Base-by-base conservation (phyloP, 2,329 filamentous ascomycete genomes). In the Nothomitra cinnamomea region DNA sequence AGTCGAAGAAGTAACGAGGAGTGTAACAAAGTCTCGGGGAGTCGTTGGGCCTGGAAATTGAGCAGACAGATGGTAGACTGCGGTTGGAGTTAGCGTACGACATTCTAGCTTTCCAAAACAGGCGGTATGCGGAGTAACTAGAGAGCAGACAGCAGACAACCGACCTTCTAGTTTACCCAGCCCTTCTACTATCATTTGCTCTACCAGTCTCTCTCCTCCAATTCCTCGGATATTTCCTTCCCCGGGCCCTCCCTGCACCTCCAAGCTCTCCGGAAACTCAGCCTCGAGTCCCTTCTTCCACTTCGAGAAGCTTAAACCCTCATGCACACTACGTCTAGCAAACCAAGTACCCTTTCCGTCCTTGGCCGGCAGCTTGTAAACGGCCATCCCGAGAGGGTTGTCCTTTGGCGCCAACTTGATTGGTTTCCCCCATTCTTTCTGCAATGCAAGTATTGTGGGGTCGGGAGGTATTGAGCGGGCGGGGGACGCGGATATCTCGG, bases 281-380 rank as follows among this genome's bases (percentile, higher is more conserved):
- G 74, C 73, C 64, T 85, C 75, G 62, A 95, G 75, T 2, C 83
- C 87, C 51, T 73, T 73, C 70, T 82, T 84, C 82, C 87, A 94
- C 63, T 79, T 81, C 19, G 78, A 75, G 65, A 94, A 95, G 0
- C 80, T 73, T 19, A 94, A 65, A 0, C 83, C 85, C 60, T 85
- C 80, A 62, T 95, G 88, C 19, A 94, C 73, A 63, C 87, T 94
- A 50, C 84, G 74, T 54, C 90, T 73, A 22, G 87, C 87, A 67
- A 95, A 96, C 90, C 90, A 96, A 6, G 85, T 75, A 1, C 89
- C 90, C 58, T 82, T 82, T 38, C 87, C 81, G 66, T 96, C 90
- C 60, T 85, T 83, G 1, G 83, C 79, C 0, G 75, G 70, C 56
- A 92, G 74, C 65, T 94, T 94, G 70, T 85, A 95, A 22, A 95